These are phyloP conservation scores for Ecytonucleospora hepatopenaei DNA, from an alignment of 371 early-diverging fungal species.

Conservation along the genomic window DNA sequence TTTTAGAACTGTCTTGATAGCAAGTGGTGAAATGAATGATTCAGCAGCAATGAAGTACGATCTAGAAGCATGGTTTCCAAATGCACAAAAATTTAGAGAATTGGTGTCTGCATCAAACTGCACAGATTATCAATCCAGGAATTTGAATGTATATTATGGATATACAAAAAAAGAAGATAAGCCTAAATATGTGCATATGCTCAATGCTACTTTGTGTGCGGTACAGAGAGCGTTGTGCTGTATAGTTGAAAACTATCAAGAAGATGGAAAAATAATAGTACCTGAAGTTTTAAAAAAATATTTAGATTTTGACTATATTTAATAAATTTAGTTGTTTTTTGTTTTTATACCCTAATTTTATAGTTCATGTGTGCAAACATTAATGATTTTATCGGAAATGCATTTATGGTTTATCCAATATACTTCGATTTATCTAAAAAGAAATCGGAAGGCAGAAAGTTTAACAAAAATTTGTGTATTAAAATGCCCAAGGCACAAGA, in stretches of 20 bases:
- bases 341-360: neutral
- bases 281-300: constrained; percentile 61
- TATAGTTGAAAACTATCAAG: constrained; percentile 92
- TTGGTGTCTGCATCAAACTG: constrained; percentile 97
- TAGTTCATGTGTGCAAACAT: constrained; percentile 11
- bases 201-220: constrained; percentile 93
- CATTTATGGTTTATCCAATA: constrained; percentile 40
- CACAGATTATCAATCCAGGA: constrained; percentile 88
- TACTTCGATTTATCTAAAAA: constrained; percentile 31
- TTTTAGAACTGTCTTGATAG: constrained; percentile 83
- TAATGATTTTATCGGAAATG: neutral
- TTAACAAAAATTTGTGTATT: constrained; percentile 15
- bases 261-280: constrained; percentile 59
- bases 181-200: constrained; percentile 91
- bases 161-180: constrained; percentile 65
- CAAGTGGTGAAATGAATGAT: constrained; percentile 93
- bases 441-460: constrained; percentile 34
- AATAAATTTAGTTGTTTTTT: neutral
- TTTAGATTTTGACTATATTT: neutral
- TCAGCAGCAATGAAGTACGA: constrained; percentile 99
- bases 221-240: constrained; percentile 92
- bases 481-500: constrained; percentile 17
- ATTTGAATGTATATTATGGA: constrained; percentile 87
- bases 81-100: constrained; percentile 83
- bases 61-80: constrained; percentile 96